phyloP scores from a whole-genome alignment of 768 basidiomycete species.

The Epithele typhae region DNA sequence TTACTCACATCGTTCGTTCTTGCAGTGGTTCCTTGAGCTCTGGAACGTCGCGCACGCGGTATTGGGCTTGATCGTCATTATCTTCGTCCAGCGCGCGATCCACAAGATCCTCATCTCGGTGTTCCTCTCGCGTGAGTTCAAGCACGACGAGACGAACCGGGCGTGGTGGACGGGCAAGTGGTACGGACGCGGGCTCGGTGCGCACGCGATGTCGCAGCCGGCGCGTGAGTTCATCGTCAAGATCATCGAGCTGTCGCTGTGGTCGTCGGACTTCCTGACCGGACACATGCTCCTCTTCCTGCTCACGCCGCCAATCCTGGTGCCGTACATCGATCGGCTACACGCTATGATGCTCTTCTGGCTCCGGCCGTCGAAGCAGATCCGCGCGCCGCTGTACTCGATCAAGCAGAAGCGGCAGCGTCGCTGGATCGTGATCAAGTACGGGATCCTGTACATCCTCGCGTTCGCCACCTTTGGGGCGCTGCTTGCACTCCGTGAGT shows the following conservation, averaged over 20 bases:
- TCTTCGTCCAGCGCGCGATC: slow-evolving; percentile 86
- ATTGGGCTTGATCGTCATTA: slow-evolving; percentile 86
- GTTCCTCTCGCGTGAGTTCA: slow-evolving; percentile 96
- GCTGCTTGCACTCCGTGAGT: slow-evolving; percentile 77
- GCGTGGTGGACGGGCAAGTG: slow-evolving; percentile 99
- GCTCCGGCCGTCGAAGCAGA: slow-evolving; percentile 92
- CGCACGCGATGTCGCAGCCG: slow-evolving; percentile 94
- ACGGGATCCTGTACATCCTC: slow-evolving; percentile 71
- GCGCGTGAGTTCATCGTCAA: slow-evolving; percentile 97
- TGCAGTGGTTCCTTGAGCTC: slow-evolving; percentile 88
- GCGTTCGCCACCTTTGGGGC: slow-evolving; percentile 68
- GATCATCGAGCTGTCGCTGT: slow-evolving; percentile 92
- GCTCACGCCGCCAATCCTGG: slow-evolving; percentile 79
- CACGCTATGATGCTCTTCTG: slow-evolving; percentile 95
- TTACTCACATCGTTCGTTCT: slow-evolving; percentile 8
- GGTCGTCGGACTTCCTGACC: slow-evolving; percentile 91
- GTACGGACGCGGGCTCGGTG: slow-evolving; percentile 92
- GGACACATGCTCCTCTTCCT: slow-evolving; percentile 88
- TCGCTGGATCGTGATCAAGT: slow-evolving; percentile 86
- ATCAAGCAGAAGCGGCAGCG: slow-evolving; percentile 87
- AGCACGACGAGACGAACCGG: slow-evolving; percentile 97
- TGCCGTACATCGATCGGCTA: slow-evolving; percentile 88
- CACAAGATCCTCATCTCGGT: slow-evolving; percentile 94
- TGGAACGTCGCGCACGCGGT: slow-evolving; percentile 94
- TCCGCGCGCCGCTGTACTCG: slow-evolving; percentile 86